A percentile compares a stretch with the other conserved stretches of the same genome.
Evolutionary conservation across 2,329 filamentous ascomycete species (phyloP).

Genomic region (Clathrospora elynae): DNA sequence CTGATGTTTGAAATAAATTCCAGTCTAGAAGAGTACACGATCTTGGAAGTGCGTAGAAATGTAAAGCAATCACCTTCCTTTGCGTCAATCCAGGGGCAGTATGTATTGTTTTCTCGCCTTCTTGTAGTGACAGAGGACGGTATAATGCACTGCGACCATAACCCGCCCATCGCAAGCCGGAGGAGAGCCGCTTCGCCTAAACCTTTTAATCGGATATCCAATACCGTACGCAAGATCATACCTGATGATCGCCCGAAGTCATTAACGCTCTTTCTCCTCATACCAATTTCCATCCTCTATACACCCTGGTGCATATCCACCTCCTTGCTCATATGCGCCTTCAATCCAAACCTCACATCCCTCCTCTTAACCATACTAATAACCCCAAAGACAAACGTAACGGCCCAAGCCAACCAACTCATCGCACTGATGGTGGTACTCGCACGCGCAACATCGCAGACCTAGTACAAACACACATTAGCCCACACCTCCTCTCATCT

Average conservation of each 20-base stretch:
- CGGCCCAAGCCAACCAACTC: constrained; percentile 59
- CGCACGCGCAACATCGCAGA: constrained; percentile 67
- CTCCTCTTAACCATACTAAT: constrained; percentile 41
- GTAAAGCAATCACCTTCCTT: no score
- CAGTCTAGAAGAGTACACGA: neutral
- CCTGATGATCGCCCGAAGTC: constrained; percentile 24
- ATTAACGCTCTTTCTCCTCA: no score
- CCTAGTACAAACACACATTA: constrained; percentile 21
- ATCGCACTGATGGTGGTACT: constrained; percentile 70
- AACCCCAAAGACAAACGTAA: constrained; percentile 39
- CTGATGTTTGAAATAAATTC: constrained; percentile 6
- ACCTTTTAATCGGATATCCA: no score
- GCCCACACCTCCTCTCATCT: neutral
- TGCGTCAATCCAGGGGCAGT: no score
- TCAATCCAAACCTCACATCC: constrained; percentile 14
- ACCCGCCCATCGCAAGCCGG: no score
- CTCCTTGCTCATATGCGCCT: constrained; percentile 25
- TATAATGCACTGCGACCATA: no score
- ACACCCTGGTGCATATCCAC: constrained; percentile 52
- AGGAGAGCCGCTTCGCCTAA: no score
- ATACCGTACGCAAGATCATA: constrained; percentile 26
- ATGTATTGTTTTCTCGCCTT: no score
- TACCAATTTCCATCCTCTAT: constrained; percentile 18
- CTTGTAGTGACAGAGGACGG: no score
- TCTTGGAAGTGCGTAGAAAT: no score